These are phyloP conservation scores for Pseudogymnoascus sp. DNA, from an alignment of 2,329 filamentous ascomycete genomes.

Conservation along the genomic window DNA sequence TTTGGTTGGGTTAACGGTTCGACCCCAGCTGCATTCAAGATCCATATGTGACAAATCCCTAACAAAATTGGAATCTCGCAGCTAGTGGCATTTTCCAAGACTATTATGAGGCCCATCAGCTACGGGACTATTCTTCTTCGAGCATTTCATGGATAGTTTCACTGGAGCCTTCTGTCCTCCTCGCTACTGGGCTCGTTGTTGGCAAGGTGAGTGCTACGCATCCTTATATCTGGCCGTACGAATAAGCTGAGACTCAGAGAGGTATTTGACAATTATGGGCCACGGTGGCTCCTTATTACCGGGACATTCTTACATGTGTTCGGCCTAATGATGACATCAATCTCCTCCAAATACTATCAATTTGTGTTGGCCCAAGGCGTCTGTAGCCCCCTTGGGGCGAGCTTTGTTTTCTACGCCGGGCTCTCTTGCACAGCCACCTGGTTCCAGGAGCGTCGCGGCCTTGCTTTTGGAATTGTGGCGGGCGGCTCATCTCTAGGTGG, in stretches of 20 bases:
- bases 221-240: no score
- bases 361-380: slow-evolving; percentile 33
- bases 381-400: slow-evolving; percentile 29
- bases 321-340: slow-evolving; percentile 30
- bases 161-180: slow-evolving; percentile 34
- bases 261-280: slow-evolving; percentile 16
- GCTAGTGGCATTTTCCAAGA: slow-evolving; percentile 37
- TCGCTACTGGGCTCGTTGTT: background rate
- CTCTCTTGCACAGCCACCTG: slow-evolving; percentile 32
- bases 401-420: slow-evolving; percentile 31
- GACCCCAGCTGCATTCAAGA: background rate
- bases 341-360: slow-evolving; percentile 31
- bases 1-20: slow-evolving; percentile 43
- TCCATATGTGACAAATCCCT: background rate
- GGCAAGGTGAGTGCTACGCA: background rate
- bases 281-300: slow-evolving; percentile 16
- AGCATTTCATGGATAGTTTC: slow-evolving; percentile 53
- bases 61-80: background rate
- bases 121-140: slow-evolving; percentile 40
- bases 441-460: slow-evolving; percentile 36
- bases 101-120: slow-evolving; percentile 43
- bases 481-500: slow-evolving; percentile 40
- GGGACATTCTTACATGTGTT: slow-evolving; percentile 25
- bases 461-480: slow-evolving; percentile 38
- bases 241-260: background rate